Evolutionary conservation across 2,329 filamentous ascomycete species (phyloP).

Genomic region (Trichophyton benhamiae): DNA sequence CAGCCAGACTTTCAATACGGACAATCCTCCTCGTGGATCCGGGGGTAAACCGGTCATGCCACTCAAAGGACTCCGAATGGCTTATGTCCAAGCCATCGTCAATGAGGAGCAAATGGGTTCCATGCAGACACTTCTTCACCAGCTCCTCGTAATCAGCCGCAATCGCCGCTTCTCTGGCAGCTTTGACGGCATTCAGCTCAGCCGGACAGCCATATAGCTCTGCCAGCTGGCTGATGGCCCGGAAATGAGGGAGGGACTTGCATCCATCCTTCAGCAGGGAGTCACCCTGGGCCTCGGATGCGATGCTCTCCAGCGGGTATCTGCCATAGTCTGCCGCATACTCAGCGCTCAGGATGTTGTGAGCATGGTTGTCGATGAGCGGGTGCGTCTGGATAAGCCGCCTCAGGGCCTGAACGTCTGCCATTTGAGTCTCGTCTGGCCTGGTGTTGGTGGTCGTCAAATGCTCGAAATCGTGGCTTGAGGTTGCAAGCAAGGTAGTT

Average conservation of each 20-base stretch:
- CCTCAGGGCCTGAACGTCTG: constrained; percentile 18
- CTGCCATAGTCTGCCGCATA: constrained; percentile 22
- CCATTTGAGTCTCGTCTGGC: constrained; percentile 8
- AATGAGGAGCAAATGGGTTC: constrained; percentile 62
- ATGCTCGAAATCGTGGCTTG: no score
- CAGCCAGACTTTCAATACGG: constrained; percentile 61
- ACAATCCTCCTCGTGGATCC: constrained; percentile 60
- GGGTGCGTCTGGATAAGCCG: constrained; percentile 29
- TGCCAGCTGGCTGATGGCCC: constrained; percentile 57
- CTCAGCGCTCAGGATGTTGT: constrained; percentile 30
- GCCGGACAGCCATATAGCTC: constrained; percentile 50
- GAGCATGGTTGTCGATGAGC: constrained; percentile 39
- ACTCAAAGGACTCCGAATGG: constrained; percentile 47
- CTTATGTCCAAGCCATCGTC: constrained; percentile 58
- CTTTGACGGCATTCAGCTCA: constrained; percentile 48
- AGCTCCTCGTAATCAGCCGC: constrained; percentile 44
- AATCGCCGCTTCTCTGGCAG: constrained; percentile 38
- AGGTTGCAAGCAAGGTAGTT: no score
- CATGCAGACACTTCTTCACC: constrained; percentile 52
- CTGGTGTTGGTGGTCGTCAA: not conserved
- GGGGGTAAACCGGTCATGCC: constrained; percentile 54
- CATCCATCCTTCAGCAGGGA: constrained; percentile 48
- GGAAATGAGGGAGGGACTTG: constrained; percentile 55
- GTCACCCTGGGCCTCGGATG: constrained; percentile 58
- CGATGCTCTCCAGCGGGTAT: constrained; percentile 49